Percentiles rank a stretch among this genome's conserved stretches.
Conservation (phyloP, 441 rosid genomes). For the Syzygium malaccense region DNA sequence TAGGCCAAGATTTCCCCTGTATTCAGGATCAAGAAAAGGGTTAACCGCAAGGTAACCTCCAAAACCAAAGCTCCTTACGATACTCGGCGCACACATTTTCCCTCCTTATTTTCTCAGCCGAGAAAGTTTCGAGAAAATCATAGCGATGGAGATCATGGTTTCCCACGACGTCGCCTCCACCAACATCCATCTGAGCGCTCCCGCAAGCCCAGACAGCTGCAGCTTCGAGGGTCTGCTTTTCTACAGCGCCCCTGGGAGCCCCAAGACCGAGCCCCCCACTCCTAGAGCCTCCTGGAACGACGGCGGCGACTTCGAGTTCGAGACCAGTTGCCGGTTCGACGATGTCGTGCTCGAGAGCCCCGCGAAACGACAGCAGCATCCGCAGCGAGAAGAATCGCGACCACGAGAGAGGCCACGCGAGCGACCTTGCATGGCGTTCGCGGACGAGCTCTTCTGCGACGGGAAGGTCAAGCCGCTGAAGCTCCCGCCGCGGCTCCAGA, state of each 20-base stretch:
- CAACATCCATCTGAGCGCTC: neutral
- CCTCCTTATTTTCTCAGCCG: neutral
- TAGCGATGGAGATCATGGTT: neutral
- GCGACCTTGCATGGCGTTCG: slow-evolving; percentile 1
- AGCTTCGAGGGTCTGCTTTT: neutral
- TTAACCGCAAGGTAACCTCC: neutral
- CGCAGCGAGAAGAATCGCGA: neutral
- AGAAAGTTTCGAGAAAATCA: neutral
- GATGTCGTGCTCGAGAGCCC: neutral
- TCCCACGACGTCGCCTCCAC: neutral
- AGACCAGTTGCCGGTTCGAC: neutral
- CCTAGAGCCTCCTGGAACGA: neutral
- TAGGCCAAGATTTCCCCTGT: neutral
- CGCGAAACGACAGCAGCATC: neutral
- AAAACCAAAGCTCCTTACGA: neutral
- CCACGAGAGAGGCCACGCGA: neutral
- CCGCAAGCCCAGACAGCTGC: neutral
- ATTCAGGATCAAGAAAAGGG: neutral
- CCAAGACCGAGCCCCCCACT: neutral
- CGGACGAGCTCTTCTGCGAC: slow-evolving; percentile 1
- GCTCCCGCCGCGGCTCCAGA: slow-evolving; percentile 7
- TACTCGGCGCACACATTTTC: neutral
- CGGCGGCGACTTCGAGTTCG: slow-evolving; percentile 5
- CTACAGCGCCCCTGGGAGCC: neutral
- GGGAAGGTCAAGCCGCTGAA: slow-evolving; percentile 3